Percentiles rank a stretch among this genome's conserved stretches.
Evolutionary conservation across 163 green algal species (phyloP).

Genomic region (Chlorella variabilis): DNA sequence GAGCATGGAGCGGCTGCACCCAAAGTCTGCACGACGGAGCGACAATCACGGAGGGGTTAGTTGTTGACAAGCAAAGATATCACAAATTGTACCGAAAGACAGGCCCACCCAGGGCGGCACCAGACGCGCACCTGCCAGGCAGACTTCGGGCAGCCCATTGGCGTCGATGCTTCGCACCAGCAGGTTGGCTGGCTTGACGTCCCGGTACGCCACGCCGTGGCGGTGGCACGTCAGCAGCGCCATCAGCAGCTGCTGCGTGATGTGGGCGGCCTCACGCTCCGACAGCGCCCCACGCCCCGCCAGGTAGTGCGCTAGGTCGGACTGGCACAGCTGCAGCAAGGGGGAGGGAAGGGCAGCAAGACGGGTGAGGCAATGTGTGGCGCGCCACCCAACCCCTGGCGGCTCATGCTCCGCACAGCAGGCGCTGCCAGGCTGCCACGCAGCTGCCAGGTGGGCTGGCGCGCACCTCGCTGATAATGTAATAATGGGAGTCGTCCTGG

Average conservation of each 20-base stretch:
- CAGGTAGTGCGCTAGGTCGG: neutral
- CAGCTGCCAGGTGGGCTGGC: too few species aligned
- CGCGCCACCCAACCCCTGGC: too few species aligned
- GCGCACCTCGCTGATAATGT: constrained; percentile 13
- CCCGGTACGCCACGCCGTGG: neutral
- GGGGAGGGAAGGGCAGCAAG: neutral
- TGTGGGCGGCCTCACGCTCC: neutral
- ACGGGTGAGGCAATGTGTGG: neutral
- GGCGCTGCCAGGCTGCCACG: too few species aligned
- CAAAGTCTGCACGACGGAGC: constrained; percentile 27
- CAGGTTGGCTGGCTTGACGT: constrained; percentile 31
- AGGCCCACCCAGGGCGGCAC: too few species aligned
- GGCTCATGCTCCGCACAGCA: too few species aligned
- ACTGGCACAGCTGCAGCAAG: neutral
- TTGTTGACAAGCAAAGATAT: too few species aligned
- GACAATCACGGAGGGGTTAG: too few species aligned
- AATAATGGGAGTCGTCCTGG: neutral
- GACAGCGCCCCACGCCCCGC: neutral
- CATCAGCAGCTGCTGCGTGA: constrained; percentile 11
- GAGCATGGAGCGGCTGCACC: neutral
- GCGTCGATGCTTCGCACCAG: constrained; percentile 2
- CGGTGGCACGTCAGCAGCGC: constrained; percentile 11
- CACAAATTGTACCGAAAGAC: too few species aligned
- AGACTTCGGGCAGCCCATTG: neutral
- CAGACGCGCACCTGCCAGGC: too few species aligned